Percentiles rank a stretch among this genome's conserved stretches.
Evolutionary conservation across 176 grass and related monocot species (phyloP).

Genomic region (Rhynchospora breviuscula): DNA sequence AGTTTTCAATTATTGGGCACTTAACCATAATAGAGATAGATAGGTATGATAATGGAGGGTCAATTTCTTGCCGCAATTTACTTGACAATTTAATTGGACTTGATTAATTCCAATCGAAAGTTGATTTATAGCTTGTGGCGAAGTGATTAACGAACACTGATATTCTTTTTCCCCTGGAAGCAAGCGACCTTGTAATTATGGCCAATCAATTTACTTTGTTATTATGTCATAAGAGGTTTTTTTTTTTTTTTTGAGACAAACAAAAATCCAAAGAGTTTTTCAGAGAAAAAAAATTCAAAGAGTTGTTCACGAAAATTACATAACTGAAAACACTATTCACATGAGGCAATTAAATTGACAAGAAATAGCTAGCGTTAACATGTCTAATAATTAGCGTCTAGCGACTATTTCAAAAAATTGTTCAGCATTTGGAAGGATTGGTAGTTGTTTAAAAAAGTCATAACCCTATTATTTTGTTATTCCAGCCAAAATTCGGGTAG

Average conservation of each 20-base stretch:
- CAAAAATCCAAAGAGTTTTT: too few species aligned
- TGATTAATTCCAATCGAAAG: neutral
- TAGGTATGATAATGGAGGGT: neutral
- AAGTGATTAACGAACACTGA: neutral
- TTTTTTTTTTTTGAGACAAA: too few species aligned
- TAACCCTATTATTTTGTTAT: too few species aligned
- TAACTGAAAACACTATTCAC: neutral
- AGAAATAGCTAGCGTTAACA: too few species aligned
- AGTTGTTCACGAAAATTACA: neutral
- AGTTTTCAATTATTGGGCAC: neutral
- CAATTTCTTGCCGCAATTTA: constrained; percentile 1
- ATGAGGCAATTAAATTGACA: neutral
- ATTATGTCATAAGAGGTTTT: neutral
- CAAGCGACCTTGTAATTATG: too few species aligned
- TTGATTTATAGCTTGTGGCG: neutral
- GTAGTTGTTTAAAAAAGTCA: too few species aligned
- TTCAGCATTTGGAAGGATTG: too few species aligned
- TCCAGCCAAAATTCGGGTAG: too few species aligned
- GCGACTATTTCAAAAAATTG: too few species aligned
- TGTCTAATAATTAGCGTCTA: too few species aligned
- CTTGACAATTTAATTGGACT: neutral
- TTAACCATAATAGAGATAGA: neutral
- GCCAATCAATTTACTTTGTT: neutral
- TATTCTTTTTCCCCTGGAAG: neutral
- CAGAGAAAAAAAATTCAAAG: neutral